Percentiles rank a stretch among this genome's conserved stretches.
Conservation (phyloP, 139 green algal species). For the Volvox reticuliferus region DNA sequence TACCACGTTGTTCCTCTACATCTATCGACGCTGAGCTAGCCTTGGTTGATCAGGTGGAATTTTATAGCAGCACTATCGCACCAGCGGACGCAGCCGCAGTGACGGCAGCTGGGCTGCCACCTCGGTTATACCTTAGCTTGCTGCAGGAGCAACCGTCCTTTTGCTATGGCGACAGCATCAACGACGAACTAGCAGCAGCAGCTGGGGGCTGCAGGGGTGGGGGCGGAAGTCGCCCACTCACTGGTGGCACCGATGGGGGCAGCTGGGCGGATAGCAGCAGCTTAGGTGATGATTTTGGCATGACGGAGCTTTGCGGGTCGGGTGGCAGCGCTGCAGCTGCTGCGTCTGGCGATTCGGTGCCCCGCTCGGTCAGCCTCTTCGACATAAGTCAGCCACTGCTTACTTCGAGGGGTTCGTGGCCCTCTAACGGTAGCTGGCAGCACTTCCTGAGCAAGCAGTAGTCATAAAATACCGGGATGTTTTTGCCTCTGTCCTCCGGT, state of each 20-base stretch:
- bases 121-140: background rate
- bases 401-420: background rate
- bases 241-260: background rate
- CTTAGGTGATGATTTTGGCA: background rate
- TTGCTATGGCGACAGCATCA: background rate
- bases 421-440: conserved; percentile 5
- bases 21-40: background rate
- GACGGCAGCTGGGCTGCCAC: background rate
- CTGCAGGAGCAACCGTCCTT: background rate
- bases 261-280: conserved; percentile 19
- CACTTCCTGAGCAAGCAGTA: conserved; percentile 19
- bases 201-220: background rate
- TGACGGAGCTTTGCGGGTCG: background rate
- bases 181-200: background rate
- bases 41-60: background rate
- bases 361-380: conserved; percentile 1
- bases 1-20: background rate
- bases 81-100: background rate
- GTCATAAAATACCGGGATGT: background rate
- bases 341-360: background rate
- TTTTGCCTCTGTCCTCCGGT: no score
- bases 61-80: background rate
- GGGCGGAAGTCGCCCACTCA: background rate
- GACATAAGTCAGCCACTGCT: conserved; percentile 12
- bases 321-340: background rate